These are phyloP conservation scores for Alectoria sarmentosa DNA, from an alignment of 495 filamentous ascomycete species.

Conservation along the genomic window DNA sequence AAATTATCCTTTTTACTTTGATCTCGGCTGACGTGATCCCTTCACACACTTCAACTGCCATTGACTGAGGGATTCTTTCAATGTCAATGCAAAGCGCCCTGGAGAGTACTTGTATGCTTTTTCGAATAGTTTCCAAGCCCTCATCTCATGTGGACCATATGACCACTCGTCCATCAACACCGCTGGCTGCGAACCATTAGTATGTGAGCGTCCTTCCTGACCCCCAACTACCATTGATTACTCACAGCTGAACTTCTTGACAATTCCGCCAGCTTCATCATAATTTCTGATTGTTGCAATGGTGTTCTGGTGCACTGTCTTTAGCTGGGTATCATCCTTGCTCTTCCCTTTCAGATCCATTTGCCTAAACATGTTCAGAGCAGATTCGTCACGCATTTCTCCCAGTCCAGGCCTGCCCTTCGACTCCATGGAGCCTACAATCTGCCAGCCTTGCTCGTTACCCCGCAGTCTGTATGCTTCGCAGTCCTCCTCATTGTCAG, in stretches of 20 bases:
- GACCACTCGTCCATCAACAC: slow-evolving; percentile 91
- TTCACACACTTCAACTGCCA: neutral
- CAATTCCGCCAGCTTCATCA: slow-evolving; percentile 53
- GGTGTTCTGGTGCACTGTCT: slow-evolving; percentile 96
- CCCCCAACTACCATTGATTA: slow-evolving; percentile 20
- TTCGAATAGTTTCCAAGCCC: no score
- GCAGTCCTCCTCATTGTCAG: slow-evolving; percentile 55
- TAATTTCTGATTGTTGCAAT: slow-evolving; percentile 76
- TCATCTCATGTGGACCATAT: slow-evolving; percentile 53
- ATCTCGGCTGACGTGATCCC: neutral
- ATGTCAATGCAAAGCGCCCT: neutral
- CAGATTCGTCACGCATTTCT: slow-evolving; percentile 67
- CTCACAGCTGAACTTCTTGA: slow-evolving; percentile 87
- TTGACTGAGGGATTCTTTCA: neutral
- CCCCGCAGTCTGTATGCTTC: slow-evolving; percentile 88
- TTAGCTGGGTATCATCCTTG: slow-evolving; percentile 84
- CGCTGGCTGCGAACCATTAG: slow-evolving; percentile 62
- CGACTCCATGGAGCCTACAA: slow-evolving; percentile 73
- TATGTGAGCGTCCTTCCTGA: slow-evolving; percentile 12
- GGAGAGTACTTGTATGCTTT: neutral
- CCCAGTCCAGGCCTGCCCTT: slow-evolving; percentile 45
- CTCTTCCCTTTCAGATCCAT: slow-evolving; percentile 95
- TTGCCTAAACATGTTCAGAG: slow-evolving; percentile 97
- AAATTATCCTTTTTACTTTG: neutral
- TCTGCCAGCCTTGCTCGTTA: slow-evolving; percentile 74